Evolutionary conservation across 257 asterid genomes (phyloP).

Genomic region (Rhazya stricta): DNA sequence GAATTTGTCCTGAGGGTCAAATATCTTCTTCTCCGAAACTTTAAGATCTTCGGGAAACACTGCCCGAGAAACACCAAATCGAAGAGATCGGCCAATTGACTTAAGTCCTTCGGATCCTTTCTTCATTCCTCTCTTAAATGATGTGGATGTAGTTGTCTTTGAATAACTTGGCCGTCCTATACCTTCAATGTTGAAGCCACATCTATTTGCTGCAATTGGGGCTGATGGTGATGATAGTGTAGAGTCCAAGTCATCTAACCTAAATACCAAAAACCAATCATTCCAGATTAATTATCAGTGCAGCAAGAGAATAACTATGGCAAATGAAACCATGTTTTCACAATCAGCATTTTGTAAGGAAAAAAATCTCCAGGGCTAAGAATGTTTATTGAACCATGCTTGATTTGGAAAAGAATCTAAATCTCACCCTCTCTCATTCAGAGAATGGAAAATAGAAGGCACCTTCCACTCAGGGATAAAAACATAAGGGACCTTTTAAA

Average conservation of each 20-base stretch:
- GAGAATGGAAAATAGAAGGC: background rate
- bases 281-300: conserved; percentile 3
- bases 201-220: conserved; percentile 57
- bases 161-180: conserved; percentile 48
- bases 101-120: conserved; percentile 94
- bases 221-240: conserved; percentile 82
- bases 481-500: background rate
- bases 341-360: background rate
- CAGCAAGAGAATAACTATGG: conserved; percentile 10
- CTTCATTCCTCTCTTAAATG: conserved; percentile 79
- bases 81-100: conserved; percentile 84
- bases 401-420: background rate
- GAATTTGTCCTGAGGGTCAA: conserved; percentile 93
- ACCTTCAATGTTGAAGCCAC: conserved; percentile 70
- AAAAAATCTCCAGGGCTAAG: background rate
- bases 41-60: conserved; percentile 96
- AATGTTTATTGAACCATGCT: too few species aligned
- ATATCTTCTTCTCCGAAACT: conserved; percentile 84
- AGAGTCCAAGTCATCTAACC: conserved; percentile 95
- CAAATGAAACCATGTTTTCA: background rate
- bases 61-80: conserved; percentile 81
- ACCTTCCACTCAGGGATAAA: background rate
- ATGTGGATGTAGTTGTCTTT: conserved; percentile 49
- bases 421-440: background rate
- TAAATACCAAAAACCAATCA: conserved; percentile 25